Evolutionary conservation across 2,329 filamentous ascomycete genomes (phyloP).

Genomic region (Colletotrichum euphorbiae): DNA sequence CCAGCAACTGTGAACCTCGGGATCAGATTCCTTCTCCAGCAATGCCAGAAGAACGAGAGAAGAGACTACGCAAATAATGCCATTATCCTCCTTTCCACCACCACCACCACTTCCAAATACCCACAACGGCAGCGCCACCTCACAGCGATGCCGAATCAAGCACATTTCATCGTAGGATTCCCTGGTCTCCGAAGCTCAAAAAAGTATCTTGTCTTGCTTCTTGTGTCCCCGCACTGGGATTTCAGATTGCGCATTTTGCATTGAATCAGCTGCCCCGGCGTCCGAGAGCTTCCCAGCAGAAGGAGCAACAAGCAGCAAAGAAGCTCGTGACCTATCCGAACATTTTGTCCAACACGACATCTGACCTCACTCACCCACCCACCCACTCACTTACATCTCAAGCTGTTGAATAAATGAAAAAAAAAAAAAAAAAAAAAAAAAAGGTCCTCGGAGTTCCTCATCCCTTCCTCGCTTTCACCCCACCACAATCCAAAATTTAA

Average conservation of each 20-base stretch:
- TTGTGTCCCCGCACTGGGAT: not conserved
- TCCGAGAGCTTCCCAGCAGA: conserved; percentile 15
- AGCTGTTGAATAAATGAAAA: no score
- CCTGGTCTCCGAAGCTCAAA: conserved; percentile 11
- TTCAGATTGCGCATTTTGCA: conserved; percentile 23
- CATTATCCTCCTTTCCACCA: conserved; percentile 16
- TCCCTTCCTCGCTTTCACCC: conserved; percentile 11
- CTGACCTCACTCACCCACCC: conserved; percentile 4
- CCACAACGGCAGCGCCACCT: not conserved
- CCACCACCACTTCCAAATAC: not conserved
- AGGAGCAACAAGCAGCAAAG: not conserved
- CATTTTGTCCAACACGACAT: conserved; percentile 17
- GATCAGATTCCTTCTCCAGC: conserved; percentile 12
- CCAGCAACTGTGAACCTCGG: conserved; percentile 7
- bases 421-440: no score
- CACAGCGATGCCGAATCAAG: conserved; percentile 1
- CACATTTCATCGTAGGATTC: not conserved
- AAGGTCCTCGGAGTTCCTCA: conserved; percentile 1
- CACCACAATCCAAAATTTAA: conserved; percentile 10
- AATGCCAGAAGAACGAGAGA: conserved; percentile 11
- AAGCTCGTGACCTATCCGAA: no score
- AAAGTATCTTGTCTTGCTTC: conserved; percentile 9
- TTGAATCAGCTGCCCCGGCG: conserved; percentile 14
- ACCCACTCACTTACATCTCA: not conserved
- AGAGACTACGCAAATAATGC: conserved; percentile 36